Evolutionary conservation across 2,329 filamentous ascomycete genomes (phyloP).

Genomic region (Aspergillus fumigatus): DNA sequence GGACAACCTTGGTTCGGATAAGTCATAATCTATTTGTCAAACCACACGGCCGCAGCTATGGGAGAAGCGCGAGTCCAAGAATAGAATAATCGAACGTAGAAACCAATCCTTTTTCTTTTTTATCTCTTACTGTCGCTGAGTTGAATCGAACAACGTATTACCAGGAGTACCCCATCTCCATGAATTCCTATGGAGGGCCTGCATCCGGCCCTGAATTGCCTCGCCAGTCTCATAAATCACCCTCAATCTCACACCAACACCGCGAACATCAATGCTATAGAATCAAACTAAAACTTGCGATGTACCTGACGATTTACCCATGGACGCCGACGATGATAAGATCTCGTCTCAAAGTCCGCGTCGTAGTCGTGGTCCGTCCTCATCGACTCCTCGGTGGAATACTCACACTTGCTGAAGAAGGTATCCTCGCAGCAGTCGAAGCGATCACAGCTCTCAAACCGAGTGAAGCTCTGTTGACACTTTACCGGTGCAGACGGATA

Average conservation of each 20-base stretch:
- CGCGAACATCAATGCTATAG: background rate
- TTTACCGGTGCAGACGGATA: background rate
- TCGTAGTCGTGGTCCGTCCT: background rate
- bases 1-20: background rate
- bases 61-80: background rate
- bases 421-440: background rate
- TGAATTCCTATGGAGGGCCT: background rate
- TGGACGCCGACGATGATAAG: conserved; percentile 1
- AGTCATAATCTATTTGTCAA: background rate
- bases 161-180: too few species aligned
- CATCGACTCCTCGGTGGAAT: background rate
- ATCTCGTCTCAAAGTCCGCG: background rate
- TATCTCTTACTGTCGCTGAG: too few species aligned
- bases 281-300: background rate
- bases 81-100: background rate
- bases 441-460: background rate
- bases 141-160: too few species aligned
- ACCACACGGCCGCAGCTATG: background rate
- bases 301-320: background rate
- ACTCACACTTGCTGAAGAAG: background rate
- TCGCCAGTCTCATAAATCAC: background rate
- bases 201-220: background rate
- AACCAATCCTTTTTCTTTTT: too few species aligned
- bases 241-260: background rate
- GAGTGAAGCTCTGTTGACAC: background rate